Evolutionary conservation across 2,329 filamentous ascomycete species (phyloP), one percentile per base, ranked within the genome.

Genomic region (Fusarium xyrophilum): DNA sequence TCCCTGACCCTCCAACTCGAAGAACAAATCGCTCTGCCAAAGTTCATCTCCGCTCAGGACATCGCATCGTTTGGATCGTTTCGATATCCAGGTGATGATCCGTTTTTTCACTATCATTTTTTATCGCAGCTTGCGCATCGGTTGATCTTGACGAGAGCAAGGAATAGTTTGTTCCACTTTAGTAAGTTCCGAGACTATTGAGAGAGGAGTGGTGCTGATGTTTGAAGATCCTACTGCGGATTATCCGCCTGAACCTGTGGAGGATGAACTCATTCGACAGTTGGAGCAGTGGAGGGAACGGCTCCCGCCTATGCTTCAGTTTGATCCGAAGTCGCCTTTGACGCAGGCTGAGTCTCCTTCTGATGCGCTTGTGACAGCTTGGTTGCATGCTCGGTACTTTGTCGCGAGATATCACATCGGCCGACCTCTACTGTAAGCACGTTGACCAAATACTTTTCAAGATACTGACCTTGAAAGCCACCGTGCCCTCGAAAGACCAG

Each of bases 121-220:
- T 10, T 69, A 7, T 69, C 67, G 0, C 67, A 69, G 50, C 67
- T 69, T n/a, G 67, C 67, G 0, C 67, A 69, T n/a, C 55, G 67
- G 0, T 25, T 69, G 4, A 70, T 69, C 12, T 15, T 69, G 6
- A 69, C 67, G 0, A 59, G 67, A 21, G 67, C 67, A 2, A 55
- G 67, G 0, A 70, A 69, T 11, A 69, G 59, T 5, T 14, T 69
- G 0, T 69, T 69, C 0, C 63, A 68, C 17, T 70, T 63, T 12
- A 69, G 67, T 69, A 19, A 25, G 67, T 40, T 2, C 3, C 27
- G 27, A 3, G 27, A 9, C 27, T 27, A 27, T 27, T 27, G 27
- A 27, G 27, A 27, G 27, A 27, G 7, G 27, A 28, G 27, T 3
- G 10, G 6, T 33, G 1, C 48, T 69, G 5, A 67, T 10, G 3